Evolutionary conservation across 441 rosid genomes (phyloP), one percentile per base, ranked within the genome.

Genomic region (Corymbia calophylla): DNA sequence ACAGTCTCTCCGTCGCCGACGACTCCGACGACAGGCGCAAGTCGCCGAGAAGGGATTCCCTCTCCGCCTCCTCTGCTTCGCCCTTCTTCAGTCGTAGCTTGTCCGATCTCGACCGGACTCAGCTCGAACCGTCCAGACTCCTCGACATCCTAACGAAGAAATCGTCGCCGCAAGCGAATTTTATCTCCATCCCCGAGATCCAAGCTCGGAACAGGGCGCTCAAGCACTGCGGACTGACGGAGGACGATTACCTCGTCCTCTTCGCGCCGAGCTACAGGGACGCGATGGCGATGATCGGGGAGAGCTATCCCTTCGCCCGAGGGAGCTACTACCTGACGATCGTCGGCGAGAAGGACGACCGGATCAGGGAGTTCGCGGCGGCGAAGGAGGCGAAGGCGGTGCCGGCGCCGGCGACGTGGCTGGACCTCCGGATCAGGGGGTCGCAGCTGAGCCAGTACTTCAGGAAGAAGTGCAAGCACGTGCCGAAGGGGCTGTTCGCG

Each of bases 371-470:
- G 88, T 95, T 94, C 86, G 97, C 97, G 17, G 91, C 91, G 49
- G 93, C 89, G 88, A 94, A 96, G 92, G 97, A 95, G 82, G 92
- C 98, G 47, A 96, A 95, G 92, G 93, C 93, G 90, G 93, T 96
- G 27, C 23, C 89, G 87, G 93, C 95, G 31, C 96, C 96, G 9
- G 97, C 93, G 92, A 88, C 93, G 32, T 96, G 97, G 98, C 87
- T 96, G 92, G 97, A 96, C 90, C 88, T 96, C 96, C 93, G 97
- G 91, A 96, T 96, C 89, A 95, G 95, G 85, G 98, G 97, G 82
- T 96, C 97, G 64, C 96, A 95, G 91, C 95, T 95, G 35, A 95
- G 98, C 90, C 97, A 96, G 91, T 94, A 96, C 88, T 95, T 96
- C 90, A 90, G 97, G 91, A 93, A 95, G 88, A 95, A 95, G 90